Evolutionary conservation across 352 stramenopile species (phyloP).

Genomic region (Phytophthora ramorum): DNA sequence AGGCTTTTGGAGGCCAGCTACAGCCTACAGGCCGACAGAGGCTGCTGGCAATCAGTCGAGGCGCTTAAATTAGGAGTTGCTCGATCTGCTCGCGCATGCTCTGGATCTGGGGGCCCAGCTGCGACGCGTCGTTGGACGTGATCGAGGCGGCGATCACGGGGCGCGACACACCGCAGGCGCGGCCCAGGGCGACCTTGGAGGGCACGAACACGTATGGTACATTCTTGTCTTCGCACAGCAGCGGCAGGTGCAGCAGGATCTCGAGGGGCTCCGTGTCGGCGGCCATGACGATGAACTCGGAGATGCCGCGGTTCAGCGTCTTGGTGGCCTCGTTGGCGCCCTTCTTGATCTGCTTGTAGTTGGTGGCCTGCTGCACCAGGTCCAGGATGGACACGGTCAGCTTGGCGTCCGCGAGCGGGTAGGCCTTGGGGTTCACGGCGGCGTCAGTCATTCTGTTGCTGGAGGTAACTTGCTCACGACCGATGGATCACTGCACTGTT

Average conservation of each 20-base stretch:
- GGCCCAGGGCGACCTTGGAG: constrained; percentile 98
- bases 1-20: not conserved
- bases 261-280: constrained; percentile 99
- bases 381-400: constrained; percentile 99
- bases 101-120: constrained; percentile 99
- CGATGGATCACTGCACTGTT: constrained; percentile 89
- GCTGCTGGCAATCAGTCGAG: constrained; percentile 36
- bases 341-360: constrained; percentile 99
- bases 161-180: constrained; percentile 98
- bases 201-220: constrained; percentile 93
- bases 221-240: constrained; percentile 99
- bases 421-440: constrained; percentile 95
- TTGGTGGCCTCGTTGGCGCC: constrained; percentile 99
- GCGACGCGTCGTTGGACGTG: constrained; percentile 99
- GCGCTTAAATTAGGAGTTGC: constrained; percentile 99
- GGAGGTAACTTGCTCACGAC: constrained; percentile 79
- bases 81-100: constrained; percentile 99
- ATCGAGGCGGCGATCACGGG: constrained; percentile 99
- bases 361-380: constrained; percentile 98
- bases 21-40: not conserved
- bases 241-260: constrained; percentile 99
- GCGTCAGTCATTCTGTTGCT: constrained; percentile 71
- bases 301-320: constrained; percentile 99
- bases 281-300: constrained; percentile 99
- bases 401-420: constrained; percentile 97